Percentiles rank a stretch among this genome's conserved stretches.
These are phyloP conservation scores for Agastache rugosa DNA, from an alignment of 257 asterid species.

Conservation along the genomic window DNA sequence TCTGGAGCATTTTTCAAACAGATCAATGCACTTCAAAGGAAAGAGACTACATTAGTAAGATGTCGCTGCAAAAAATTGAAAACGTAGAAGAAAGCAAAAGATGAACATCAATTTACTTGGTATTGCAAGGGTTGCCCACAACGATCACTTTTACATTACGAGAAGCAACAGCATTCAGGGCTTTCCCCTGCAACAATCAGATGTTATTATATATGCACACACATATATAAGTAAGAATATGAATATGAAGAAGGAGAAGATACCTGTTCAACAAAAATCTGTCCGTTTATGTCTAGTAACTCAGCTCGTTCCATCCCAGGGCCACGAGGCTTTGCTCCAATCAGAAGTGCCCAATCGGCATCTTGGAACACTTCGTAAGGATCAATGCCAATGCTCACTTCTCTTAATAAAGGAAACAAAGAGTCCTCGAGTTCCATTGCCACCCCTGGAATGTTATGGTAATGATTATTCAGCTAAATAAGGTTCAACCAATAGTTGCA, in stretches of 20 bases:
- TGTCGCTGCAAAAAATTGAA: not conserved
- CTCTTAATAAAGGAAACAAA: constrained; percentile 87
- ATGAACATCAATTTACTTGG: constrained; percentile 60
- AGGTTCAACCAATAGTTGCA: not conserved
- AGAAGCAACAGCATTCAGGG: constrained; percentile 96
- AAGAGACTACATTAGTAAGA: constrained; percentile 45
- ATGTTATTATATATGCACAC: not conserved
- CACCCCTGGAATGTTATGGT: constrained; percentile 61
- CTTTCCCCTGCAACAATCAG: constrained; percentile 77
- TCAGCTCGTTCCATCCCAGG: constrained; percentile 97
- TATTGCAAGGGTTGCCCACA: constrained; percentile 98
- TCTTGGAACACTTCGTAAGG: constrained; percentile 94
- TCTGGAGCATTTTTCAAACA: constrained; percentile 97
- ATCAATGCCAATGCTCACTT: constrained; percentile 91
- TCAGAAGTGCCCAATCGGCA: constrained; percentile 97
- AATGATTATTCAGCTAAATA: constrained; percentile 10
- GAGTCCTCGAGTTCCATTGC: constrained; percentile 99
- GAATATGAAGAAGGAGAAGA: not conserved
- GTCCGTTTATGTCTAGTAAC: constrained; percentile 90
- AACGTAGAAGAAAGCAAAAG: constrained; percentile 9
- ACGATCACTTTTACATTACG: constrained; percentile 86
- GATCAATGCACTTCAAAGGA: constrained; percentile 83
- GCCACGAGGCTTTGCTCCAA: constrained; percentile 99
- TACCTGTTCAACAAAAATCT: constrained; percentile 91
- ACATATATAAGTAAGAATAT: not conserved